These are phyloP conservation scores for Psilocybe tampanensis DNA, from an alignment of 768 basidiomycete genomes.

Conservation along the genomic window DNA sequence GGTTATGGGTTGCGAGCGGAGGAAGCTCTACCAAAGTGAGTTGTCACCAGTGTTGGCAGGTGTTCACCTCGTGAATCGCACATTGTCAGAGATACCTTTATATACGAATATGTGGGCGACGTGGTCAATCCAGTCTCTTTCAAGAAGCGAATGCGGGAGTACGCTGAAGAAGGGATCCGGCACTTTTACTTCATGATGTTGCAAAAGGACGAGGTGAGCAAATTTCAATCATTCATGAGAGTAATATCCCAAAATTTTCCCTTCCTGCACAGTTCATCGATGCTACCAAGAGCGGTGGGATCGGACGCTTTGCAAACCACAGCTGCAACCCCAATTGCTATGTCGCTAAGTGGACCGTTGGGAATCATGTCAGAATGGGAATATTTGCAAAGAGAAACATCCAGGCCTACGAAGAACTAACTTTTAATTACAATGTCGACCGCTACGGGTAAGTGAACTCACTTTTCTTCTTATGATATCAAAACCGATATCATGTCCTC, in stretches of 20 bases:
- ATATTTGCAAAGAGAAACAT: slow-evolving; percentile 92
- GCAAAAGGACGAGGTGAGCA: slow-evolving; percentile 88
- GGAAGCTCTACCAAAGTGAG: slow-evolving; percentile 64
- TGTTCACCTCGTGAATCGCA: slow-evolving; percentile 5
- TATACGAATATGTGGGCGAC: slow-evolving; percentile 98
- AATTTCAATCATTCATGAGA: neutral
- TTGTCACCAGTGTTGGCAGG: slow-evolving; percentile 10
- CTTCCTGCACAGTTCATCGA: slow-evolving; percentile 78
- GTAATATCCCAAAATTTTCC: neutral
- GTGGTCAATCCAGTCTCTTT: slow-evolving; percentile 88
- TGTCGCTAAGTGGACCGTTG: slow-evolving; percentile 98
- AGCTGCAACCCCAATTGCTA: slow-evolving; percentile 97
- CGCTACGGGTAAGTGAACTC: slow-evolving; percentile 78
- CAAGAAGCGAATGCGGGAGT: slow-evolving; percentile 91
- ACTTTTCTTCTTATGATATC: neutral
- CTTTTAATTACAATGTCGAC: slow-evolving; percentile 99
- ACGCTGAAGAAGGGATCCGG: slow-evolving; percentile 88
- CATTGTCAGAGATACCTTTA: slow-evolving; percentile 75
- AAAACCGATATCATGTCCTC: slow-evolving; percentile 1
- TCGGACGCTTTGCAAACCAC: slow-evolving; percentile 97
- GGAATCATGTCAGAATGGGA: slow-evolving; percentile 89
- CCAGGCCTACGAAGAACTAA: slow-evolving; percentile 82
- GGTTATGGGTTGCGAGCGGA: slow-evolving; percentile 91
- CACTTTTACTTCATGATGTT: slow-evolving; percentile 99
- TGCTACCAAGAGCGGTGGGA: slow-evolving; percentile 95